A percentile compares a stretch with the other conserved stretches of the same genome.
These are phyloP conservation scores for Fomitopsis pulvina DNA, from an alignment of 768 basidiomycete species.

Conservation along the genomic window DNA sequence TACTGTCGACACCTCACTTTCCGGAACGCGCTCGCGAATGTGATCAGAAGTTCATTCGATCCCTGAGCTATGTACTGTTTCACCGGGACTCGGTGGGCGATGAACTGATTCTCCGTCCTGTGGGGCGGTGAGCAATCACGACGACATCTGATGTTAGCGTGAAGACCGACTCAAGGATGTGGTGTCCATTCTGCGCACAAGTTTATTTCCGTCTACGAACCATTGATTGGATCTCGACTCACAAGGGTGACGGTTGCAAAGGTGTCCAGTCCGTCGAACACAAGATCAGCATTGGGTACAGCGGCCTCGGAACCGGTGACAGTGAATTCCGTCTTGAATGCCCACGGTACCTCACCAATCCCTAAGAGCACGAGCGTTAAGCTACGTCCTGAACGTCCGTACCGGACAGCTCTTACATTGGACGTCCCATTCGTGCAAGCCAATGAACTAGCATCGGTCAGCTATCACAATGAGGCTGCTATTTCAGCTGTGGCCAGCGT, in stretches of 20 bases:
- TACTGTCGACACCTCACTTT: slow-evolving; percentile 33
- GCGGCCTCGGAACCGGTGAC: slow-evolving; percentile 41
- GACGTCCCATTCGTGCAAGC: slow-evolving; percentile 82
- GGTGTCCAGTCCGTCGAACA: slow-evolving; percentile 91
- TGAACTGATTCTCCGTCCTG: slow-evolving; percentile 81
- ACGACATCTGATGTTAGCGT: background rate
- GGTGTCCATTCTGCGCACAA: slow-evolving; percentile 56
- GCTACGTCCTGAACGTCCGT: background rate
- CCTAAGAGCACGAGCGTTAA: slow-evolving; percentile 37
- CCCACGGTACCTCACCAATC: slow-evolving; percentile 86
- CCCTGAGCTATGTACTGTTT: slow-evolving; percentile 49
- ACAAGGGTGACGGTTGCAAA: slow-evolving; percentile 72
- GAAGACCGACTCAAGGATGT: slow-evolving; percentile 51
- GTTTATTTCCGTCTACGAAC: background rate
- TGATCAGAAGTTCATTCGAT: slow-evolving; percentile 58
- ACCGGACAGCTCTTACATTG: slow-evolving; percentile 57
- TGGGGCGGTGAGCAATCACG: background rate
- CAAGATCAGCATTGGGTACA: slow-evolving; percentile 54
- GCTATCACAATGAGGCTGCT: slow-evolving; percentile 3
- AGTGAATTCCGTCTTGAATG: slow-evolving; percentile 63
- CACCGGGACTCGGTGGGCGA: slow-evolving; percentile 58
- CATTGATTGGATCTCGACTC: slow-evolving; percentile 19
- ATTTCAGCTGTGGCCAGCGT: slow-evolving; percentile 19
- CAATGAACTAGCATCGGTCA: slow-evolving; percentile 47
- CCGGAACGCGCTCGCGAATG: slow-evolving; percentile 71